Evolutionary conservation across 805 yeast genomes (phyloP).

Genomic region (Teunomyces funiuensis): DNA sequence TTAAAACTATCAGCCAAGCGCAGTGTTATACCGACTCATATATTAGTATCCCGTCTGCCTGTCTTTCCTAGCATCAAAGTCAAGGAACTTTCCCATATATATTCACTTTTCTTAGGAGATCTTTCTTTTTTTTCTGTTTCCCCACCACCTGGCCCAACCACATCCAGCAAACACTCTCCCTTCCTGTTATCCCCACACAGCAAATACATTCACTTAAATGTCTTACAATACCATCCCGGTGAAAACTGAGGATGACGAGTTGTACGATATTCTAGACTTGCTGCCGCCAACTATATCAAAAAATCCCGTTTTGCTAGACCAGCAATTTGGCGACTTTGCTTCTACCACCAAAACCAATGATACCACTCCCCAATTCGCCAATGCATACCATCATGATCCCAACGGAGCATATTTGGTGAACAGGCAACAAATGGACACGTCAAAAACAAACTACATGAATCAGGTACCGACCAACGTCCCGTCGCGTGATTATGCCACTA

Average conservation of each 20-base stretch:
- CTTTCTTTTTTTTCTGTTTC: background rate
- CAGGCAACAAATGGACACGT: background rate
- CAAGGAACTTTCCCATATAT: background rate
- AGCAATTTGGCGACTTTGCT: background rate
- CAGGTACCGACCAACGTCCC: background rate
- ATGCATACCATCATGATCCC: background rate
- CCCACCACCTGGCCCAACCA: background rate
- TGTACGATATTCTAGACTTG: slow-evolving; percentile 30
- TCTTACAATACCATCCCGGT: background rate
- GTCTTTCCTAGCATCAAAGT: background rate
- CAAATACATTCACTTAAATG: no score
- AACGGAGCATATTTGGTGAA: background rate
- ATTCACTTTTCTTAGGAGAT: background rate
- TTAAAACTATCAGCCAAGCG: background rate
- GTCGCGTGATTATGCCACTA: background rate
- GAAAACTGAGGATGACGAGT: slow-evolving; percentile 24
- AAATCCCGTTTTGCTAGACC: background rate
- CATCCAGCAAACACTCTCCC: no score
- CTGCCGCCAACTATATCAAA: slow-evolving; percentile 18
- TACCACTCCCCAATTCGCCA: background rate
- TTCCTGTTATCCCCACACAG: background rate
- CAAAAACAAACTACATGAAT: background rate
- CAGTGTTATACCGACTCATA: background rate
- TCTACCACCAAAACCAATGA: background rate
- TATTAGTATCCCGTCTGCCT: background rate